Evolutionary conservation across 208 protist species (phyloP), one percentile per base, ranked within the genome.

Genomic region (Eutreptiella sp.): DNA sequence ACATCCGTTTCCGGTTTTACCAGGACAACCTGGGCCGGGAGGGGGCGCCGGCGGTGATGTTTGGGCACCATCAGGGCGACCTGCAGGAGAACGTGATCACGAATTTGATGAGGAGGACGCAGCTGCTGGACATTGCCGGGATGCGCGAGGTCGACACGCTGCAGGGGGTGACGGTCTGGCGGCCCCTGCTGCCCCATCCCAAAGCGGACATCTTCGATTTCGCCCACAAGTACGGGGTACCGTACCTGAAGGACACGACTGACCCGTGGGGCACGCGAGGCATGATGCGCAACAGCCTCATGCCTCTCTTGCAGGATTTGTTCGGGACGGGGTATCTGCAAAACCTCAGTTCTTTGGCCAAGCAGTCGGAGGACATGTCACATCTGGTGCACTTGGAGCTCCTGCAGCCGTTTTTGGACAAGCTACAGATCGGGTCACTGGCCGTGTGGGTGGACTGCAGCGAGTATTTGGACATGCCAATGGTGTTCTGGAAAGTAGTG

Each of bases 171-270:
- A 1, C 23, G 0, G 29, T 67, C 33, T 60, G 47, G 46, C 57
- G 66, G 0, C 58, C 57, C 2, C 26, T 66, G 47, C 58, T 71
- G n/a, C 4, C 43, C 2, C 36, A 47, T 24, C 21, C 2, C 27
- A 65, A 70, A 50, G 14, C 26, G 4, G 59, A 27, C 7, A 65
- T 77, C 36, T 67, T 61, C 62, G 65, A 35, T 4, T 73, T 68
- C 53, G 52, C 71, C 0, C 60, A 66, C 46, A 35, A 1, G 35
- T 73, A 67, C 36, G 71, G 71, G 16, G 64, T 77, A 29, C 71
- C 71, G 0, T 77, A 73, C 45, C 70, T 77, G 47, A 63, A 67
- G 50, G 71, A 77, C 50, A 71, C 62, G 4, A 77, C 71, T 4
- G 67, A 66, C 1, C 24, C 7, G 14, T 77, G 72, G 72, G 66